Percentiles rank a stretch among this genome's conserved stretches.
Conservation (phyloP, 768 basidiomycete species). For the Boletales sp. region DNA sequence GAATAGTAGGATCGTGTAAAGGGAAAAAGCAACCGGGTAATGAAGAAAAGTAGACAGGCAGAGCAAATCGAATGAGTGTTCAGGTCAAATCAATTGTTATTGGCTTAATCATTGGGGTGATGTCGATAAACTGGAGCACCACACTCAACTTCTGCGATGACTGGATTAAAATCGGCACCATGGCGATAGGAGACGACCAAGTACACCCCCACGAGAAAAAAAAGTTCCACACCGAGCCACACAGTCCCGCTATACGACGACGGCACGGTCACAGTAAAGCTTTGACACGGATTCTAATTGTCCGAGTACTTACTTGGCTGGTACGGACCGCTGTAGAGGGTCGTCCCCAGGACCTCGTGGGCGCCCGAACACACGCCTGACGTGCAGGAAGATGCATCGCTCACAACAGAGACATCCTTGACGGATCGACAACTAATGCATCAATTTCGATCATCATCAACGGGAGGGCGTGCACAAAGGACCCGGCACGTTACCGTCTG, state of each 20-base stretch:
- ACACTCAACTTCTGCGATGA: not conserved
- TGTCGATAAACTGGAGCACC: not conserved
- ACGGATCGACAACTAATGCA: not conserved
- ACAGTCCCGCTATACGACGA: not conserved
- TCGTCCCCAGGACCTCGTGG: not conserved
- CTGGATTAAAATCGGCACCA: too few species aligned
- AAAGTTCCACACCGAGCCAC: slow-evolving; percentile 2
- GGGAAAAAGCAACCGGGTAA: too few species aligned
- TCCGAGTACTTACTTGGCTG: not conserved
- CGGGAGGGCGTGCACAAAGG: not conserved
- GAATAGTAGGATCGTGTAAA: too few species aligned
- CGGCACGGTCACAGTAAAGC: slow-evolving; percentile 7
- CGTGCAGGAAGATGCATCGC: slow-evolving; percentile 1
- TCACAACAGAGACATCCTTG: slow-evolving; percentile 5
- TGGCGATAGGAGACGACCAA: too few species aligned
- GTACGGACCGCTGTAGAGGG: slow-evolving; percentile 13
- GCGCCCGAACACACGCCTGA: not conserved
- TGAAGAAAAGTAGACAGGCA: too few species aligned
- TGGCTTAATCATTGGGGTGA: not conserved
- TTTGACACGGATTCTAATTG: not conserved
- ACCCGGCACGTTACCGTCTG: slow-evolving; percentile 26
- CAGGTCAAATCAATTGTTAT: not conserved
- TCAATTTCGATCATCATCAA: not conserved
- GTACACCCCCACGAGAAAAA: slow-evolving; percentile 7
- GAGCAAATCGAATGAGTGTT: too few species aligned